Base-by-base conservation (phyloP, 2,329 filamentous ascomycete genomes). In the Nigrospora oryzae region DNA sequence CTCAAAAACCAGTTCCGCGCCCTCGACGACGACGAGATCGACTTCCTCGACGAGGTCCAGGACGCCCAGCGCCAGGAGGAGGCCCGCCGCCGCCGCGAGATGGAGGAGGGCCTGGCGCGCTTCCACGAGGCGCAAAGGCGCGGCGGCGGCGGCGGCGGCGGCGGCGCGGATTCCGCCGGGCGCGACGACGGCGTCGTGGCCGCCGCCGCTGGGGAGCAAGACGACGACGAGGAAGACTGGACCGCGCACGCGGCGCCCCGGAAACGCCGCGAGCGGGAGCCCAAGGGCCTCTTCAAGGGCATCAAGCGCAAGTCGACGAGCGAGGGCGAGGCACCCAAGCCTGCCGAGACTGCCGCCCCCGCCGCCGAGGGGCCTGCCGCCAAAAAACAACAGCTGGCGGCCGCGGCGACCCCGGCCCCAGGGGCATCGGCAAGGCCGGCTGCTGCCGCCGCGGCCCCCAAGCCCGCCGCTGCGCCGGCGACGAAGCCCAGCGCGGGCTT, bases 11-110 rank as follows among this genome's bases (percentile, higher is more conserved):
- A 91, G 66, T 90, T 89, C 60, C 78, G 83, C 35, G 73, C 83
- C 3, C 72, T 93, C 30, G 83, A 91, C 58, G 84, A 89, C 48
- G 85, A 89, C 59, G 87, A 91, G 66, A 73, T 85, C 42, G 85
- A 84, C 16, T 91, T 89, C 52, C 65, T 93, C 42, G 79, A 83
- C 39, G 75, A 74, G 38, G 71, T 85, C 35, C 56, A 67, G 40
- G 71, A 69, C 42, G 64, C 65, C 43, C 67, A 69, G 56, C 62
- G 71, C 33, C 63, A 58, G 5, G 79, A 79, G 53, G 80, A 83
- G 58, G 75, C 76, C 48, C 60, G 68, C 38, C 63, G 74, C 42
- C 65, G 67, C 51, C 63, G 65, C 28, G 80, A 84, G 66, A 75
- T 72, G 35, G 75, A 79, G 54, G 72, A 76, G 19, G 71, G 77